Evolutionary conservation across 1,284 basidiomycete species (phyloP).

Genomic region (Cronartium ribicola): DNA sequence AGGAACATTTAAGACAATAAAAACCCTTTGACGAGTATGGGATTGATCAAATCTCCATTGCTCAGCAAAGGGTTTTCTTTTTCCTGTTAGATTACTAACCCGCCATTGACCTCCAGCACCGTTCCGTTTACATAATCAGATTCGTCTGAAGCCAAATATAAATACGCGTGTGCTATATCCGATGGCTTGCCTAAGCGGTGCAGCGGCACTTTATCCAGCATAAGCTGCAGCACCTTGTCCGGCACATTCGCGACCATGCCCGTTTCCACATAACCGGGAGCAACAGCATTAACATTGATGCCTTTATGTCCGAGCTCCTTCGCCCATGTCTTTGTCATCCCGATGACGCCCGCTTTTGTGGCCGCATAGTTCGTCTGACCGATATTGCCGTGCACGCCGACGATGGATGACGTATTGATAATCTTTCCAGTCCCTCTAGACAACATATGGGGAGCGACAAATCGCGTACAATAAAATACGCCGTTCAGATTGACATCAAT

Average conservation of each 20-base stretch:
- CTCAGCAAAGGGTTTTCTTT: too few species aligned
- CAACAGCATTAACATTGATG: constrained; percentile 82
- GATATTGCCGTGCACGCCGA: too few species aligned
- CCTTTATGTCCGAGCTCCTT: constrained; percentile 74
- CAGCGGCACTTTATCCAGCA: constrained; percentile 62
- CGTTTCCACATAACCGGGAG: constrained; percentile 77
- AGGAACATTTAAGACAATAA: too few species aligned
- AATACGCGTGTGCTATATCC: constrained; percentile 83
- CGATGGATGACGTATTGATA: too few species aligned
- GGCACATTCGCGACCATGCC: constrained; percentile 65
- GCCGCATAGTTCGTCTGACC: constrained; percentile 91
- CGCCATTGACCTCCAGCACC: constrained; percentile 54
- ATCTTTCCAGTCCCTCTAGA: too few species aligned
- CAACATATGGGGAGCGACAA: too few species aligned
- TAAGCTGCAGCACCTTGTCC: constrained; percentile 72
- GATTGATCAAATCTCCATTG: too few species aligned
- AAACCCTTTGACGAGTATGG: too few species aligned
- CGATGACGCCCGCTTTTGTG: constrained; percentile 70
- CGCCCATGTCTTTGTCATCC: constrained; percentile 53
- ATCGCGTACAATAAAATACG: too few species aligned
- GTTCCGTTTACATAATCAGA: constrained; percentile 89
- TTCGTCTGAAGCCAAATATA: constrained; percentile 81
- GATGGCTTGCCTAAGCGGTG: constrained; percentile 74
- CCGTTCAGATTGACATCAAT: too few species aligned
- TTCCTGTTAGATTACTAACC: too few species aligned